Evolutionary conservation across 352 stramenopile genomes (phyloP).

Genomic region (Salisapilia sapeloensis): DNA sequence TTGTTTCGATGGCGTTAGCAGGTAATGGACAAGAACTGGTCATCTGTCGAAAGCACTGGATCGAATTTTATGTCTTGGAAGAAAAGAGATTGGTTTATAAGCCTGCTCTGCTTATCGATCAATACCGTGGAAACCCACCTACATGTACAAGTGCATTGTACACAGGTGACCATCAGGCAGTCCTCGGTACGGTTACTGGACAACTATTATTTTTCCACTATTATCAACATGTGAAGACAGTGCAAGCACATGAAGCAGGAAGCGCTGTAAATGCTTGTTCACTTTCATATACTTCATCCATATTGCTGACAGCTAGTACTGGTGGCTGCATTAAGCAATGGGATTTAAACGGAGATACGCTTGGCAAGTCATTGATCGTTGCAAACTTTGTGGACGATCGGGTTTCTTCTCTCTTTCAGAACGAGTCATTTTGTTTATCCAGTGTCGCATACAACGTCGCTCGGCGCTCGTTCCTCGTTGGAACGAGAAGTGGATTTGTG

Average conservation of each 20-base stretch:
- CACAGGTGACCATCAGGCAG: conserved; percentile 24
- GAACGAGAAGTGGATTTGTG: conserved; percentile 34
- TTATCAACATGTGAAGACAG: conserved; percentile 22
- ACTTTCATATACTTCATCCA: conserved; percentile 45
- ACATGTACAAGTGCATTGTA: conserved; percentile 33
- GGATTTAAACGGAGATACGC: conserved; percentile 54
- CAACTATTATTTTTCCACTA: conserved; percentile 58
- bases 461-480: conserved; percentile 28
- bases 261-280: conserved; percentile 37
- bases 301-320: conserved; percentile 63
- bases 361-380: conserved; percentile 52
- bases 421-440: conserved; percentile 52
- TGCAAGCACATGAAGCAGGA: conserved; percentile 34
- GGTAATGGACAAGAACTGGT: conserved; percentile 57
- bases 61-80: conserved; percentile 37
- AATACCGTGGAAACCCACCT: conserved; percentile 21
- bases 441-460: conserved; percentile 45
- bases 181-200: conserved; percentile 44
- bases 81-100: conserved; percentile 52
- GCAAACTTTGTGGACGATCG: too few species aligned
- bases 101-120: conserved; percentile 22
- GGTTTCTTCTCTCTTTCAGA: too few species aligned
- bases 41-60: conserved; percentile 36
- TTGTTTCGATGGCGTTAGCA: conserved; percentile 39
- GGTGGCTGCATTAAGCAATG: conserved; percentile 66